These are phyloP conservation scores for Lycium ferocissimum DNA, from an alignment of 257 asterid genomes.

Conservation along the genomic window DNA sequence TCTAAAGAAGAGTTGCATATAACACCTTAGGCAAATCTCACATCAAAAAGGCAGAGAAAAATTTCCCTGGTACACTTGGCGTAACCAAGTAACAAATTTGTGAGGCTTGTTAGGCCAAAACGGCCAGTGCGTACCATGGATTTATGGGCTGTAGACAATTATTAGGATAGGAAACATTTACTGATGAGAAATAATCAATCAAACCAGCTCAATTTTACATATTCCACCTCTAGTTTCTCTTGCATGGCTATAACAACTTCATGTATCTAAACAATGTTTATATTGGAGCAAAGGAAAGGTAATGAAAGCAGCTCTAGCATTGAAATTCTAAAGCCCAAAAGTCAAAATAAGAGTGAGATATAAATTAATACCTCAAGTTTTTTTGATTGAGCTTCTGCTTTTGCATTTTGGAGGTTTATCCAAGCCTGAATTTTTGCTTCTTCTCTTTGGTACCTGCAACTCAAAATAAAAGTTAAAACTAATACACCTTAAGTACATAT, in stretches of 20 bases:
- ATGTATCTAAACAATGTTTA: not conserved
- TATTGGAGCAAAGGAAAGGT: not conserved
- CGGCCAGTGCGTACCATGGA: not conserved
- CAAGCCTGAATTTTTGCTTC: slow-evolving; percentile 97
- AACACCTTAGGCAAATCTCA: not conserved
- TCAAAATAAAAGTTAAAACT: slow-evolving; percentile 1
- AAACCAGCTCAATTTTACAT: not conserved
- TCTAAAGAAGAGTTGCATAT: not conserved
- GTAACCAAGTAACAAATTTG: not conserved
- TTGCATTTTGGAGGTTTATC: slow-evolving; percentile 94
- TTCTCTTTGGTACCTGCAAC: slow-evolving; percentile 88
- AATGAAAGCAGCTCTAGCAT: not conserved
- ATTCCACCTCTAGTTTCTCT: not conserved
- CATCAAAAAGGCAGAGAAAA: no score
- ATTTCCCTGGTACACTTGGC: not conserved
- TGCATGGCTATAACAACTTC: not conserved
- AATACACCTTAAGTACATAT: not conserved
- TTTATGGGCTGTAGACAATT: not conserved
- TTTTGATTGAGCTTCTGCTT: slow-evolving; percentile 98
- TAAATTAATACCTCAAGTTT: slow-evolving; percentile 78
- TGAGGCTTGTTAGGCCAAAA: not conserved
- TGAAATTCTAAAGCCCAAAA: not conserved
- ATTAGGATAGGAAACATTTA: not conserved
- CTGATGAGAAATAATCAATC: not conserved
- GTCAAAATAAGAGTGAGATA: not conserved